Percentiles rank a stretch among this genome's conserved stretches.
Conservation (phyloP, 495 filamentous ascomycete species). For the Podospora didyma region DNA sequence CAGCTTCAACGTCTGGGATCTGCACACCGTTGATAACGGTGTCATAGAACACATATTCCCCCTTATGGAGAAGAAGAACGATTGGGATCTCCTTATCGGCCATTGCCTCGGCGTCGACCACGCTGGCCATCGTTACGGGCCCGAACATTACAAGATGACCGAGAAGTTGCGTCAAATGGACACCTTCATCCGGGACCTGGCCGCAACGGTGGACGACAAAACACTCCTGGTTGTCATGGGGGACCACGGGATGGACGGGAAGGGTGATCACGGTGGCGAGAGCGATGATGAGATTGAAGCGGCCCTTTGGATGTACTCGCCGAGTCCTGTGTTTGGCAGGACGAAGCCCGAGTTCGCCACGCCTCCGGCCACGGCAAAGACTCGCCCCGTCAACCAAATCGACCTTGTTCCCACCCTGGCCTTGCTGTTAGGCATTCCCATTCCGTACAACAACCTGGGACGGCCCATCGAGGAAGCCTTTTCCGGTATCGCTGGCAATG, state of each 20-base stretch:
- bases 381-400: slow-evolving; percentile 85
- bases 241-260: slow-evolving; percentile 96
- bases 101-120: slow-evolving; percentile 97
- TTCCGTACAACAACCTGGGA: slow-evolving; percentile 97
- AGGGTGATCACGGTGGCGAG: slow-evolving; percentile 96
- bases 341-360: slow-evolving; percentile 54
- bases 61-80: slow-evolving; percentile 59
- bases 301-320: slow-evolving; percentile 98
- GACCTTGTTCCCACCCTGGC: slow-evolving; percentile 91
- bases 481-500: slow-evolving; percentile 58
- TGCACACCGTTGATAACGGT: slow-evolving; percentile 95
- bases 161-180: slow-evolving; percentile 93
- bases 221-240: slow-evolving; percentile 95
- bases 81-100: slow-evolving; percentile 91
- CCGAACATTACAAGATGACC: slow-evolving; percentile 86
- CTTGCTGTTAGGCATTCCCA: slow-evolving; percentile 81
- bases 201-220: slow-evolving; percentile 70
- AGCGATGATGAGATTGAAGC: slow-evolving; percentile 93
- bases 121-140: slow-evolving; percentile 93
- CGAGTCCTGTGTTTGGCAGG: slow-evolving; percentile 74
- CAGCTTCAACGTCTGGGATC: slow-evolving; percentile 96
- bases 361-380: slow-evolving; percentile 71
- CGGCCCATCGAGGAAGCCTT: slow-evolving; percentile 93
- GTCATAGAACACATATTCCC: slow-evolving; percentile 92
- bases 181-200: slow-evolving; percentile 64